These are phyloP conservation scores for Cutaneotrichosporon sp. DNA, from an alignment of 1,284 basidiomycete genomes.

Conservation along the genomic window DNA sequence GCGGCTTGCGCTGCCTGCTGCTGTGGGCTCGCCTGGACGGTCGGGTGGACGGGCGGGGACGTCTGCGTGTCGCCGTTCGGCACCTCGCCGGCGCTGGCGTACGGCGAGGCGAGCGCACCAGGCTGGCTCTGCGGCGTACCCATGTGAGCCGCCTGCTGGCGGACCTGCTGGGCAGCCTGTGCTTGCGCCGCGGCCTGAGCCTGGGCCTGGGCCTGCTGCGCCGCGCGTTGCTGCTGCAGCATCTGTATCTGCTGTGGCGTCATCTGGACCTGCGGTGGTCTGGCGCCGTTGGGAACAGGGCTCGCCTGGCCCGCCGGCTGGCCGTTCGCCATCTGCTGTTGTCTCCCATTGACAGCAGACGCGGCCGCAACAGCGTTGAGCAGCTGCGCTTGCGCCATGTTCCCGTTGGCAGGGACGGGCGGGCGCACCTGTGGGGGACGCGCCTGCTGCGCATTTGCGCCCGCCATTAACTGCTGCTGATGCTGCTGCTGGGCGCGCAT, in stretches of 20 bases:
- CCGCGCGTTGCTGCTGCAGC: constrained; percentile 35
- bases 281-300: constrained; percentile 18
- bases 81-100: constrained; percentile 22
- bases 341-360: constrained; percentile 34
- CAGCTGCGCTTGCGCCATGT: constrained; percentile 47
- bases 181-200: constrained; percentile 18
- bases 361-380: constrained; percentile 48
- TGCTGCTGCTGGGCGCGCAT: constrained; percentile 23
- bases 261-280: constrained; percentile 13
- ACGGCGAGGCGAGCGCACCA: constrained; percentile 32
- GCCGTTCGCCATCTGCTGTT: constrained; percentile 7
- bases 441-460: constrained; percentile 9
- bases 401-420: constrained; percentile 33
- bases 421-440: constrained; percentile 16
- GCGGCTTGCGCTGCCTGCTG: constrained; percentile 28
- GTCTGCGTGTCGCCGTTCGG: constrained; percentile 26
- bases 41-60: constrained; percentile 7
- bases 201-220: constrained; percentile 16
- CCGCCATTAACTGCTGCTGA: constrained; percentile 15
- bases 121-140: constrained; percentile 37
- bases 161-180: constrained; percentile 17
- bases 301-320: background rate
- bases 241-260: constrained; percentile 42
- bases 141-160: constrained; percentile 14
- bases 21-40: constrained; percentile 24